Conservation (phyloP, 768 basidiomycete species). For the Coprinopsis cinerea region DNA sequence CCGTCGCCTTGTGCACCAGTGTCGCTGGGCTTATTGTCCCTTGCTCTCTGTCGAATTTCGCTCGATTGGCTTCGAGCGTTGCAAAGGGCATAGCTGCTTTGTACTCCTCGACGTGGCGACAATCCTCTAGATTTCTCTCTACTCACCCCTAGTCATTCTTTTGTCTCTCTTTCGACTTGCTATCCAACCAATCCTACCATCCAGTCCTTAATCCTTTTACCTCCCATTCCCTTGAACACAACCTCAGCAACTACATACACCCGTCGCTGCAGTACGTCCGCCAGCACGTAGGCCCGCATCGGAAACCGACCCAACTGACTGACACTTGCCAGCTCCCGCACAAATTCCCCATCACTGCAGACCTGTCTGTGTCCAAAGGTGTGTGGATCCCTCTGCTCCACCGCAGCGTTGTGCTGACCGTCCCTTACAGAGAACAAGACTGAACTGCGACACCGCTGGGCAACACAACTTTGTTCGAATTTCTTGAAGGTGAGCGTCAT, state of each 20-base stretch:
- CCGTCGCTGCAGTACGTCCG: neutral
- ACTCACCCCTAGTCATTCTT: conserved; percentile 46
- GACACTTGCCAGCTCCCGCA: neutral
- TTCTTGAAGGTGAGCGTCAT: conserved; percentile 9
- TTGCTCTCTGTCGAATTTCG: conserved; percentile 24
- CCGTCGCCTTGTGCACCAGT: conserved; percentile 28
- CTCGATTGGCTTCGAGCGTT: conserved; percentile 54
- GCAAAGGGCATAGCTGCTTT: conserved; percentile 24
- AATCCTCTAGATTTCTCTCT: conserved; percentile 23
- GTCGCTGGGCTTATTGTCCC: conserved; percentile 24
- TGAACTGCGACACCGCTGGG: no score
- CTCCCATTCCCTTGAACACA: neutral
- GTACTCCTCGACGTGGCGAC: conserved; percentile 31
- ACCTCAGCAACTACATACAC: neutral
- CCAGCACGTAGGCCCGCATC: neutral
- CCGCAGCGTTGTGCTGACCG: neutral
- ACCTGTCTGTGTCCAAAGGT: neutral
- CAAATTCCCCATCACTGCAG: neutral
- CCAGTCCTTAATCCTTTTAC: conserved; percentile 17
- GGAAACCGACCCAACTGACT: neutral
- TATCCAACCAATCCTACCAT: conserved; percentile 14
- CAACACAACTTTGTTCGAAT: neutral
- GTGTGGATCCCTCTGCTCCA: neutral
- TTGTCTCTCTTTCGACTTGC: conserved; percentile 28
- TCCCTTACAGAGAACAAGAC: neutral